phyloP scores from a whole-genome alignment of 495 filamentous ascomycete species.

The Lindgomyces ingoldianus region DNA sequence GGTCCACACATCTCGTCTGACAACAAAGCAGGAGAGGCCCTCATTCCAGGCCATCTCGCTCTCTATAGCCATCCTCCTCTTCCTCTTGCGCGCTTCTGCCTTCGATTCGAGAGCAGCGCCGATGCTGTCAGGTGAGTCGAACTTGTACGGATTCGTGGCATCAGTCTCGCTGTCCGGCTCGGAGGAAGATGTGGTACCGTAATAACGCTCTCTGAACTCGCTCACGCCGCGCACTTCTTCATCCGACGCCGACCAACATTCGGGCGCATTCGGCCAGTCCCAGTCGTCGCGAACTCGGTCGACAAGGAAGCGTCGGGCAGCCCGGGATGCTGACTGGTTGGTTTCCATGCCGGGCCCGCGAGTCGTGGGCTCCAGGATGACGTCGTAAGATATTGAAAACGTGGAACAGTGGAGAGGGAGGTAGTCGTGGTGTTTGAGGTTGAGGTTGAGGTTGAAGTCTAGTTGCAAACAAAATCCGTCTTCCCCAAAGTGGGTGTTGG shows the following conservation, averaged over 20 bases:
- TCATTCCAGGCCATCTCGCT: conserved; percentile 83
- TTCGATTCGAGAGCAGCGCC: conserved; percentile 44
- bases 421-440: background rate
- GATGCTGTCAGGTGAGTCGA: conserved; percentile 64
- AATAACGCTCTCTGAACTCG: conserved; percentile 48
- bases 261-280: conserved; percentile 45
- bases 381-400: no score
- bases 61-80: conserved; percentile 59
- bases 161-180: conserved; percentile 19
- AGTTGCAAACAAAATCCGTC: background rate
- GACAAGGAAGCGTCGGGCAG: conserved; percentile 46
- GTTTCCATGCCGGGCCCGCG: background rate
- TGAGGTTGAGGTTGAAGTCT: background rate
- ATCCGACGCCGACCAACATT: conserved; percentile 42
- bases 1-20: conserved; percentile 81
- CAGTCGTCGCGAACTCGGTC: conserved; percentile 63
- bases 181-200: conserved; percentile 37
- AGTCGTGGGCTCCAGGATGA: no score
- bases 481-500: background rate
- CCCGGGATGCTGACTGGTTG: conserved; percentile 37
- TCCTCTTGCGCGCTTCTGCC: conserved; percentile 56
- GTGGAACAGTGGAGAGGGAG: background rate
- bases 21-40: conserved; percentile 73
- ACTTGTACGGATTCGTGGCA: conserved; percentile 56
- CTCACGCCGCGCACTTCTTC: conserved; percentile 43